Evolutionary conservation across 225 moss, liverwort and hornwort genomes (phyloP).

Genomic region (Pleurozium schreberi): DNA sequence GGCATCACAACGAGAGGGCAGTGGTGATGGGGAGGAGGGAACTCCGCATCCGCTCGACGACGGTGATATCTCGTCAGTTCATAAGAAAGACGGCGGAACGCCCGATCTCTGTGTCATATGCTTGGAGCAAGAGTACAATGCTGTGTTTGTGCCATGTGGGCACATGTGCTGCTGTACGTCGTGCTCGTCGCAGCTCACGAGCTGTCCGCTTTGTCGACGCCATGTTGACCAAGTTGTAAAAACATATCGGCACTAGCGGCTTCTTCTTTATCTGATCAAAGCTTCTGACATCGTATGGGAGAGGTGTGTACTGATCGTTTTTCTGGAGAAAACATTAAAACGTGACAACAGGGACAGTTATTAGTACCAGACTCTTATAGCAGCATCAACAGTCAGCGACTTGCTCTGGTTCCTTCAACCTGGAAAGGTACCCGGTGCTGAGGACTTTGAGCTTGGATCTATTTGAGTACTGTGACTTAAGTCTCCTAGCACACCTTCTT

Average conservation of each 20-base stretch:
- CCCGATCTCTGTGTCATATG: slow-evolving; percentile 97
- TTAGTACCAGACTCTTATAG: neutral
- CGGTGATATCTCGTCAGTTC: neutral
- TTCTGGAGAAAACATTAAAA: neutral
- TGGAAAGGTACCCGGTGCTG: neutral
- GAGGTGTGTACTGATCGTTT: neutral
- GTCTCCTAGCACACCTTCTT: neutral
- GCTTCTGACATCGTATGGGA: neutral
- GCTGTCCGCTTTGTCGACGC: slow-evolving; percentile 86
- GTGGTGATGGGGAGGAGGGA: slow-evolving; percentile 18
- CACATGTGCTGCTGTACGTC: slow-evolving; percentile 96
- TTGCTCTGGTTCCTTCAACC: neutral
- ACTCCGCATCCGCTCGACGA: slow-evolving; percentile 30
- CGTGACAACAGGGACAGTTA: neutral
- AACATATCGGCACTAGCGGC: slow-evolving; percentile 68
- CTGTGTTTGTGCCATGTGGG: slow-evolving; percentile 93
- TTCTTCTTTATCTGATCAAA: neutral
- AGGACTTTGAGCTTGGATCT: neutral
- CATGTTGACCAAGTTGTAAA: slow-evolving; percentile 78
- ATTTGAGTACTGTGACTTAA: neutral
- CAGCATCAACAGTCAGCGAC: neutral
- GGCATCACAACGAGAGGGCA: slow-evolving; percentile 19
- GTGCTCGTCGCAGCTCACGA: slow-evolving; percentile 76
- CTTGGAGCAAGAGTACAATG: slow-evolving; percentile 90
- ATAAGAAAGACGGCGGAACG: slow-evolving; percentile 49